Evolutionary conservation across 1,139 yeast species (phyloP), one percentile per base, ranked within the genome.

Genomic region (Debaryomyces nepalensis): DNA sequence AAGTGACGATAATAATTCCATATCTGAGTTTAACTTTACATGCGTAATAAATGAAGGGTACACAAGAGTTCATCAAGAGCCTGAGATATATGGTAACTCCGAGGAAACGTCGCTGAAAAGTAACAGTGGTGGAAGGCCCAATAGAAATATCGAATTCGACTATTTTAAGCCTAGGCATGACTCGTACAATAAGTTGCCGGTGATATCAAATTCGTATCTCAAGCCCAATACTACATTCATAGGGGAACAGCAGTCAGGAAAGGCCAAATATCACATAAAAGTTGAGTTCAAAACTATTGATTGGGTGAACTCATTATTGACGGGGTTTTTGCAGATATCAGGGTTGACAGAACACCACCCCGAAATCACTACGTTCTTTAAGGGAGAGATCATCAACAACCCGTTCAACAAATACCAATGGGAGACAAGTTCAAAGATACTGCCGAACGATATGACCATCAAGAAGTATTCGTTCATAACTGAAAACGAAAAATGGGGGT

Each of bases 281-380:
- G 90, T 87, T n/a, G 87, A 81, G 51, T 68, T 87, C 50, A 81
- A 84, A 59, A 77, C 79, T 24, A 87, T 87, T 16, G 91, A 87
- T 60, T 66, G 87, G 53, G 65, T 64, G 21, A 73, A 75, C 46
- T 80, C 87, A 1, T 73, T 77, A 35, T 62, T 90, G 15, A 80
- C 90, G 24, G 98, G 97, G 4, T 86, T 84, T 52, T 69, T 91
- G 39, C 84, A 84, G 46, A 91, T 91, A 44, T 77, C 82, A 45
- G 96, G 96, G 2, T 71, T 91, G 39, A 88, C 97, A 0, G 83
- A 79, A 44, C 75, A 81, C 36, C 81, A 86, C 51, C 91, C 95
- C 1, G 83, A 84, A 49, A 82, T 91, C 48, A 81, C 88, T 10
- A 91, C 97, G 0, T 90, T 84, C 58, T 91, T 91, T 66, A 88